Conservation (phyloP, 2,329 filamentous ascomycete genomes). For the Juglanconis oblonga region DNA sequence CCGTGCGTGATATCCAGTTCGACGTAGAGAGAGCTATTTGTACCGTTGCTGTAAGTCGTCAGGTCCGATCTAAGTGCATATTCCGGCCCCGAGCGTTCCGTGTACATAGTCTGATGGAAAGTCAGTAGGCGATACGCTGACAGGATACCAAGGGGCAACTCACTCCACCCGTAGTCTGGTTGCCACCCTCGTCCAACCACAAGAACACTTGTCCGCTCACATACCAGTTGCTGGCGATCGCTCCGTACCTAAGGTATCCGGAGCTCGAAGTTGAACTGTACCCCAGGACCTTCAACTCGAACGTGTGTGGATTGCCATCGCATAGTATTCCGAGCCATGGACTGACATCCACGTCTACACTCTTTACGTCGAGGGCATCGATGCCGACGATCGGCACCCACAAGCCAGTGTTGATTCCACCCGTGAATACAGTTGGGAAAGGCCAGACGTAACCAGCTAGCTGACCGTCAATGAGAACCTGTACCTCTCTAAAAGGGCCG, state of each 20-base stretch:
- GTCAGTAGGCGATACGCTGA: not conserved
- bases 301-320: constrained; percentile 62
- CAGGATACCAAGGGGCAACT: constrained; percentile 26
- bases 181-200: constrained; percentile 56
- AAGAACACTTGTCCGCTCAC: constrained; percentile 76
- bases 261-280: constrained; percentile 41
- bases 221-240: constrained; percentile 65
- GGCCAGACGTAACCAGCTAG: constrained; percentile 77
- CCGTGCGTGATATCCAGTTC: constrained; percentile 18
- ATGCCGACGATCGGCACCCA: constrained; percentile 77
- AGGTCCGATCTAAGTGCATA: constrained; percentile 48
- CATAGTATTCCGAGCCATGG: constrained; percentile 69
- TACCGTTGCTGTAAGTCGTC: constrained; percentile 43
- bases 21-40: constrained; percentile 52
- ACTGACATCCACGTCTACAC: constrained; percentile 79
- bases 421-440: constrained; percentile 78
- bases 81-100: constrained; percentile 16
- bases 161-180: constrained; percentile 49
- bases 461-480: constrained; percentile 70
- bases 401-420: constrained; percentile 71
- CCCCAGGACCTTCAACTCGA: constrained; percentile 62
- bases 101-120: not conserved
- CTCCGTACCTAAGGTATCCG: constrained; percentile 33
- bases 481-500: constrained; percentile 76
- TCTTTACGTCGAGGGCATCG: constrained; percentile 73